Conservation (phyloP, 163 green algal species). For the Scenedesmus sp. region DNA sequence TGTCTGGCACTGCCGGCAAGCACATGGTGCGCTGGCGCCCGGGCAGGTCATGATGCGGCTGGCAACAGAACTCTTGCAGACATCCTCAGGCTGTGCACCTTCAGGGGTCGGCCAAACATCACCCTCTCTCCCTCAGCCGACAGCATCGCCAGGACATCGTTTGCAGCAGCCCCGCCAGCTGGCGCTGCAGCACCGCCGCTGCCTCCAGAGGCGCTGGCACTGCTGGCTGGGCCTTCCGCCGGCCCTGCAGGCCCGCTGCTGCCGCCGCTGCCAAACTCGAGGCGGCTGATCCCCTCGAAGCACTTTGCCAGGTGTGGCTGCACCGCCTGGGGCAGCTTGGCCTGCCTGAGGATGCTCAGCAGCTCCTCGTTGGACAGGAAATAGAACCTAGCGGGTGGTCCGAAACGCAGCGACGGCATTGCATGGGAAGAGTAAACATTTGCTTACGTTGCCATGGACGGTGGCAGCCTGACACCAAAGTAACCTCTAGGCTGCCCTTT, state of each 20-base stretch:
- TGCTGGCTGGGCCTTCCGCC: too few relatives aligned
- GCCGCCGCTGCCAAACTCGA: constrained; percentile 84
- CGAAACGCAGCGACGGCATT: too few relatives aligned
- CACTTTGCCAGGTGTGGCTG: constrained; percentile 89
- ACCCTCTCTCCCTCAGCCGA: constrained; percentile 63
- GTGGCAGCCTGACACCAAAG: too few relatives aligned
- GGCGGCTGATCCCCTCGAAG: constrained; percentile 83
- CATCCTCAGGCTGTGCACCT: constrained; percentile 56
- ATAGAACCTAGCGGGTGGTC: constrained; percentile 83
- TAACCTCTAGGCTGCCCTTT: too few relatives aligned
- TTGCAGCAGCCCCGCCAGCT: neutral
- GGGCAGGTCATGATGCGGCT: too few relatives aligned
- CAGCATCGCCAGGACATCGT: constrained; percentile 49
- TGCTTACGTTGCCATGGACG: too few relatives aligned
- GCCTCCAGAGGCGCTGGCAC: neutral
- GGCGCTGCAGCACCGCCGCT: too few relatives aligned
- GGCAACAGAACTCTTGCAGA: too few relatives aligned
- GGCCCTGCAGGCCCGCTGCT: constrained; percentile 83
- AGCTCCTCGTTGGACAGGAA: constrained; percentile 91
- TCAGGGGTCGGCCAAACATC: constrained; percentile 79
- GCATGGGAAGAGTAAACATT: too few relatives aligned
- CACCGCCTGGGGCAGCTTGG: constrained; percentile 82
- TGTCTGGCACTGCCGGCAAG: neutral
- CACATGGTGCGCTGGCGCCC: neutral
- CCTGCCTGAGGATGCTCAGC: constrained; percentile 87